Conservation (phyloP, 768 basidiomycete species). For the Hirschioporus abietinus region DNA sequence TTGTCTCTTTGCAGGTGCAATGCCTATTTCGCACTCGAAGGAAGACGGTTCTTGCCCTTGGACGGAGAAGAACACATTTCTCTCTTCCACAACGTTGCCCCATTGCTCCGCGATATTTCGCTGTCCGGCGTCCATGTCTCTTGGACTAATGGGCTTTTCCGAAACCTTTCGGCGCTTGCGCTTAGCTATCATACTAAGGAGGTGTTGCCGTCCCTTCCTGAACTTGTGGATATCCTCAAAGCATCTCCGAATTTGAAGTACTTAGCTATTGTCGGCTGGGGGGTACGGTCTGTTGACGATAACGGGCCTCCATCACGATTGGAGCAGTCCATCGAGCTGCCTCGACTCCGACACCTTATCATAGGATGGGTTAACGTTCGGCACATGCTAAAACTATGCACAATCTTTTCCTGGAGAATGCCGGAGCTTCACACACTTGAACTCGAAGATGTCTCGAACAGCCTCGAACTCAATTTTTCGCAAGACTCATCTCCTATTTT, state of each 20-base stretch:
- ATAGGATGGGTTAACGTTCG: not conserved
- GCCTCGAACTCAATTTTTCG: conserved; percentile 27
- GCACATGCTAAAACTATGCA: not conserved
- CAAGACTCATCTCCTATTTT: conserved; percentile 35
- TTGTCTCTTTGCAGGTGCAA: conserved; percentile 52
- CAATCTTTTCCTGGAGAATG: not conserved
- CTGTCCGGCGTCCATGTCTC: conserved; percentile 56
- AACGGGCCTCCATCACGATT: not conserved
- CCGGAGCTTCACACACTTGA: conserved; percentile 27
- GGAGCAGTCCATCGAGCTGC: not conserved
- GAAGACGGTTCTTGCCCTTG: conserved; percentile 39
- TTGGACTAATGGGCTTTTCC: conserved; percentile 39
- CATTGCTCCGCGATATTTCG: conserved; percentile 34
- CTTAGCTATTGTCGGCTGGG: conserved; percentile 50
- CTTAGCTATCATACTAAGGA: conserved; percentile 52
- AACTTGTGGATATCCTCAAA: conserved; percentile 39
- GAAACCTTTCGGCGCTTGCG: conserved; percentile 40
- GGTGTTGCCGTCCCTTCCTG: conserved; percentile 46
- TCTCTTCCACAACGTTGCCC: conserved; percentile 33
- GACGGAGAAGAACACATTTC: conserved; percentile 33
- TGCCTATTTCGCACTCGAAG: conserved; percentile 45
- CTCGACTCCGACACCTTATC: not conserved
- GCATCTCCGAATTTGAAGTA: conserved; percentile 33
- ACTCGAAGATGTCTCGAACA: conserved; percentile 42
- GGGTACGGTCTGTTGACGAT: conserved; percentile 30